A percentile compares a stretch with the other conserved stretches of the same genome.
These are phyloP conservation scores for Truncatella angustata DNA, from an alignment of 2,329 filamentous ascomycete genomes.

Conservation along the genomic window DNA sequence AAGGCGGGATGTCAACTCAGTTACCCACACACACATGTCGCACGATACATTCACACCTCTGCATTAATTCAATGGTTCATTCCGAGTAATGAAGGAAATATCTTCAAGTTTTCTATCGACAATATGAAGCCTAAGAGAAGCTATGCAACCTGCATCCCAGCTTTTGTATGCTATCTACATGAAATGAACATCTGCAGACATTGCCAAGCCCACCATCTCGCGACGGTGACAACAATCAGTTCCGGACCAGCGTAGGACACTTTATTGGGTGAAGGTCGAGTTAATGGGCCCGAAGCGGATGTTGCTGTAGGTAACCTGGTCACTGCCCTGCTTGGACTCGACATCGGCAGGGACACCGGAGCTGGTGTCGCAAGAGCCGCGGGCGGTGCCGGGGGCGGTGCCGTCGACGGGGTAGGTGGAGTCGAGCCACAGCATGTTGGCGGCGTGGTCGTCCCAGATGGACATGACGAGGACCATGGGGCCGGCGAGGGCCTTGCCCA, in stretches of 20 bases:
- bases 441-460: slow-evolving; percentile 58
- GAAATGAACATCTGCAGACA: not conserved
- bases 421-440: slow-evolving; percentile 64
- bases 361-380: slow-evolving; percentile 43
- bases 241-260: too few species aligned
- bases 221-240: not conserved
- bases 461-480: slow-evolving; percentile 62
- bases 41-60: too few species aligned
- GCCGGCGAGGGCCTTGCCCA: slow-evolving; percentile 48
- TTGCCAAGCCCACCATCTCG: not conserved
- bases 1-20: too few species aligned
- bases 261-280: slow-evolving; percentile 43
- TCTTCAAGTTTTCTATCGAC: not conserved
- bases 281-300: slow-evolving; percentile 46
- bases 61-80: too few species aligned
- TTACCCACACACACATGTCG: too few species aligned
- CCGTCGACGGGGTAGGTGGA: slow-evolving; percentile 38
- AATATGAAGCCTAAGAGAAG: not conserved
- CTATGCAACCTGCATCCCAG: not conserved
- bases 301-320: slow-evolving; percentile 45
- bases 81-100: not conserved
- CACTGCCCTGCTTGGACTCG: slow-evolving; percentile 33
- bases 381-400: slow-evolving; percentile 37
- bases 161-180: not conserved
- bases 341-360: slow-evolving; percentile 46